phyloP scores from a whole-genome alignment of 2,329 filamentous ascomycete species.

The Neofusicoccum parvum region DNA sequence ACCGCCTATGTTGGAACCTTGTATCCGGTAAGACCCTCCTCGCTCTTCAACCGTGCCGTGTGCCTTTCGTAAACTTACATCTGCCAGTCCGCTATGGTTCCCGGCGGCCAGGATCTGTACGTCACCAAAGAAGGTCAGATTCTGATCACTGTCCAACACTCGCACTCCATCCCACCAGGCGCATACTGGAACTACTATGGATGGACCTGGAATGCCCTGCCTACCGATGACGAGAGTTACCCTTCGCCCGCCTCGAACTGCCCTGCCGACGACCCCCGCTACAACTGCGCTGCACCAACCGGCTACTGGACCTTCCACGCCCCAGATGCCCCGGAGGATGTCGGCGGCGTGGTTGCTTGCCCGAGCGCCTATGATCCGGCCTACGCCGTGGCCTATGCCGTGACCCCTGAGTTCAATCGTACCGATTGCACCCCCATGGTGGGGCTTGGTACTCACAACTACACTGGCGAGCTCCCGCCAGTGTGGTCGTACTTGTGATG shows the following conservation, averaged over 20 bases:
- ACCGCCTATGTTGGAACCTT: constrained; percentile 23
- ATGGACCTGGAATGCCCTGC: constrained; percentile 25
- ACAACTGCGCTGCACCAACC: constrained; percentile 26
- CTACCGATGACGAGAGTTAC: not conserved
- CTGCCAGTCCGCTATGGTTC: constrained; percentile 23
- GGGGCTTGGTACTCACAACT: constrained; percentile 27
- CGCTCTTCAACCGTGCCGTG: not conserved
- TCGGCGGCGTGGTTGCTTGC: constrained; percentile 27
- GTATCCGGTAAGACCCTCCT: constrained; percentile 23
- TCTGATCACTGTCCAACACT: constrained; percentile 27
- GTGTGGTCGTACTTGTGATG: constrained; percentile 26
- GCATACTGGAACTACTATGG: constrained; percentile 26
- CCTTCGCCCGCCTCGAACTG: constrained; percentile 11
- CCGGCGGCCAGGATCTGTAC: constrained; percentile 29
- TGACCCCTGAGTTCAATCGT: constrained; percentile 26
- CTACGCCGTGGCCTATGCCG: constrained; percentile 23
- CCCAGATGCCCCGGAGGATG: constrained; percentile 20
- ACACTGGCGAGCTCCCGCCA: constrained; percentile 25
- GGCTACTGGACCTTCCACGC: constrained; percentile 28
- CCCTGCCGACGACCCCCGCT: constrained; percentile 16
- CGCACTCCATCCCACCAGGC: constrained; percentile 25
- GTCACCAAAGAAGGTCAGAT: constrained; percentile 25
- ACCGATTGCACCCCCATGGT: constrained; percentile 24
- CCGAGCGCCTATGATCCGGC: constrained; percentile 21
- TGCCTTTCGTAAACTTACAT: not conserved